These are phyloP conservation scores for Annulohypoxylon stygium DNA, from an alignment of 495 filamentous ascomycete genomes.

Conservation along the genomic window DNA sequence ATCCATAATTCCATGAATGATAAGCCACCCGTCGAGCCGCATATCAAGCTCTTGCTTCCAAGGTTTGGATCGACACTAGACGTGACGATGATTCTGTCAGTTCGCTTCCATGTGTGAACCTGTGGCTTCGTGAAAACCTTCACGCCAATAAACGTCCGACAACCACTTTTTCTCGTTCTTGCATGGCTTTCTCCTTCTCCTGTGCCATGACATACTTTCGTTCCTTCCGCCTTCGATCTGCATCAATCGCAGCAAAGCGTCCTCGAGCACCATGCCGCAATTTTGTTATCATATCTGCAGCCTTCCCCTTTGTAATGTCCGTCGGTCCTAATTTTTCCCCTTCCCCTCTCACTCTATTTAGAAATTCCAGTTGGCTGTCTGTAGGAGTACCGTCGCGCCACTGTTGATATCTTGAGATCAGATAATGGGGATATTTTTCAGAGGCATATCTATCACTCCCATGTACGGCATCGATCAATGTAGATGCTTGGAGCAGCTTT, in stretches of 20 bases:
- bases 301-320: slow-evolving; percentile 81
- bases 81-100: background rate
- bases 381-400: slow-evolving; percentile 81
- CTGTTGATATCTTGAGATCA: slow-evolving; percentile 67
- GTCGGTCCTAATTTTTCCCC: slow-evolving; percentile 65
- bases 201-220: slow-evolving; percentile 57
- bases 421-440: slow-evolving; percentile 68
- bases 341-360: slow-evolving; percentile 74
- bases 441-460: slow-evolving; percentile 85
- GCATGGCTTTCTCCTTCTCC: slow-evolving; percentile 58
- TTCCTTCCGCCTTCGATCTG: slow-evolving; percentile 61
- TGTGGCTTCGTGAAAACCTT: slow-evolving; percentile 18
- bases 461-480: slow-evolving; percentile 79
- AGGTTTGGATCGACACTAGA: background rate
- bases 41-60: slow-evolving; percentile 8
- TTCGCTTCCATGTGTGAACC: slow-evolving; percentile 19
- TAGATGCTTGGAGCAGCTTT: slow-evolving; percentile 68
- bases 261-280: slow-evolving; percentile 84
- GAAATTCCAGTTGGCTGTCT: slow-evolving; percentile 73
- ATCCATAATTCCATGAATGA: background rate
- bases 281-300: slow-evolving; percentile 93
- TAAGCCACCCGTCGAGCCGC: slow-evolving; percentile 13
- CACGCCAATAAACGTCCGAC: slow-evolving; percentile 72
- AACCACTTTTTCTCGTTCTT: slow-evolving; percentile 66
- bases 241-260: slow-evolving; percentile 68